A percentile compares a stretch with the other conserved stretches of the same genome.
Evolutionary conservation across 805 yeast genomes (phyloP).

Genomic region (Yarrowia sp.): DNA sequence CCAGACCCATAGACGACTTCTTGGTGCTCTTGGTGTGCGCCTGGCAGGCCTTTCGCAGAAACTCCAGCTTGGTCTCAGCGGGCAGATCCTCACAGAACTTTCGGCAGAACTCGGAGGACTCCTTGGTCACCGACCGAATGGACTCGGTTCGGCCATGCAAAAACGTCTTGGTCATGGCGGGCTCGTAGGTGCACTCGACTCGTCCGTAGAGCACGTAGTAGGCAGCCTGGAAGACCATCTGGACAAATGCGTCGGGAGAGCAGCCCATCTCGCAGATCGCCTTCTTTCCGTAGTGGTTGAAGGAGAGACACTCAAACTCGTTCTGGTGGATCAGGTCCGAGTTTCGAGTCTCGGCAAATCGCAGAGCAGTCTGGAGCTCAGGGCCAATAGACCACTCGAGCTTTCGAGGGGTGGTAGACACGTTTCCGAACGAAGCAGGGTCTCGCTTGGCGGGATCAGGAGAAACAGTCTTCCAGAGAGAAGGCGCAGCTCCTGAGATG

Average conservation of each 20-base stretch:
- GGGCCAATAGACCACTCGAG: conserved; percentile 83
- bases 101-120: conserved; percentile 77
- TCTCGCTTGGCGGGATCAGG: conserved; percentile 49
- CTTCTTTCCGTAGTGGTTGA: conserved; percentile 62
- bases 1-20: conserved; percentile 70
- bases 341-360: conserved; percentile 88
- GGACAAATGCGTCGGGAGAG: conserved; percentile 92
- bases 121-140: conserved; percentile 75
- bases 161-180: conserved; percentile 89
- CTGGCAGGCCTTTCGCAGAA: conserved; percentile 65
- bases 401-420: conserved; percentile 71
- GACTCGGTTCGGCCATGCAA: conserved; percentile 94
- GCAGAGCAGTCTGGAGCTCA: conserved; percentile 71
- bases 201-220: conserved; percentile 89
- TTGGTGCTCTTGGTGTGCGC: conserved; percentile 67
- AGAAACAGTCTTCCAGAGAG: conserved; percentile 59
- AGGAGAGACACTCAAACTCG: conserved; percentile 79
- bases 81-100: conserved; percentile 73
- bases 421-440: conserved; percentile 46
- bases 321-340: conserved; percentile 86
- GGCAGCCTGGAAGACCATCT: conserved; percentile 90
- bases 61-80: conserved; percentile 56
- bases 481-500: conserved; percentile 72
- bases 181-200: conserved; percentile 92
- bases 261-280: conserved; percentile 79